Conservation (phyloP, 2,329 filamentous ascomycete species). For the Phoma sp. region DNA sequence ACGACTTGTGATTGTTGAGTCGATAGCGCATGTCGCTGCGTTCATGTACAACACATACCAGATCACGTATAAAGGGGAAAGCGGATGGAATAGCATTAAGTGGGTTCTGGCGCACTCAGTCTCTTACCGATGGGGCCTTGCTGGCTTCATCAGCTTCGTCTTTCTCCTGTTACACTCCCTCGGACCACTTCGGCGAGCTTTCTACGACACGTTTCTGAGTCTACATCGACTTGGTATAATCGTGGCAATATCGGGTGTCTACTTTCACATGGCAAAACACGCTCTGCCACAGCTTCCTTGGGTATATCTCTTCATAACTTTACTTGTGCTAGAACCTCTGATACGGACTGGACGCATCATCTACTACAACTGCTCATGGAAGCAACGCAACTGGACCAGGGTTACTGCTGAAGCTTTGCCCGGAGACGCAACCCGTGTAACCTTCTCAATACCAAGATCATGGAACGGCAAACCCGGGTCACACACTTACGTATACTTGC, state of each 20-base stretch:
- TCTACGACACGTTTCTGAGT: slow-evolving; percentile 78
- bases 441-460: slow-evolving; percentile 71
- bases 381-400: slow-evolving; percentile 65
- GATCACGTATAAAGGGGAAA: slow-evolving; percentile 56
- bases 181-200: slow-evolving; percentile 75
- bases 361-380: slow-evolving; percentile 70
- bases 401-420: slow-evolving; percentile 70
- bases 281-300: slow-evolving; percentile 65
- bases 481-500: slow-evolving; percentile 79
- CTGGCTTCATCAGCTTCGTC: slow-evolving; percentile 66
- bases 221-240: slow-evolving; percentile 70
- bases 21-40: slow-evolving; percentile 68
- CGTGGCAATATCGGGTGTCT: slow-evolving; percentile 67
- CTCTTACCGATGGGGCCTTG: slow-evolving; percentile 64
- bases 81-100: slow-evolving; percentile 36
- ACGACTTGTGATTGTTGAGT: slow-evolving; percentile 73
- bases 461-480: slow-evolving; percentile 76
- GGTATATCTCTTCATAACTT: slow-evolving; percentile 64
- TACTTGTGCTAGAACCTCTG: slow-evolving; percentile 69
- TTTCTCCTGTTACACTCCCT: slow-evolving; percentile 69
- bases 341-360: slow-evolving; percentile 64
- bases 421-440: slow-evolving; percentile 74
- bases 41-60: slow-evolving; percentile 57
- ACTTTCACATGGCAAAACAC: slow-evolving; percentile 66
- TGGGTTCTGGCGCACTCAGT: slow-evolving; percentile 47